A percentile compares a stretch with the other conserved stretches of the same genome.
Conservation (phyloP, 1,139 yeast genomes). For the Geotrichum europaeum region DNA sequence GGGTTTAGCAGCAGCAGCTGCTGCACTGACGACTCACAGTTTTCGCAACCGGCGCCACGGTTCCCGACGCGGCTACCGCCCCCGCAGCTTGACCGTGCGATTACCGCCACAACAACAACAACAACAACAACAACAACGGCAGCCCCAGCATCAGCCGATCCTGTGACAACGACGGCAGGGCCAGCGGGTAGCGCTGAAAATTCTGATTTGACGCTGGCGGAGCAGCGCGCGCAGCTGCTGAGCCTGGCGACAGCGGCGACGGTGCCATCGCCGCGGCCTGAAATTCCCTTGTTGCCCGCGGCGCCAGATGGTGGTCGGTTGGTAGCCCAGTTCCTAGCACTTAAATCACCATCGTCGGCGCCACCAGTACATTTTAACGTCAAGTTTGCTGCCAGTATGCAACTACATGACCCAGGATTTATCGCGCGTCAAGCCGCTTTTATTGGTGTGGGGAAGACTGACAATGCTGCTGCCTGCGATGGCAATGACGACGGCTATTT, state of each 20-base stretch:
- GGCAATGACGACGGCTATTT: not conserved
- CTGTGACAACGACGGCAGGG: too few species aligned
- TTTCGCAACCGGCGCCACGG: not conserved
- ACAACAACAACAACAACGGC: too few species aligned
- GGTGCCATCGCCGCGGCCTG: not conserved
- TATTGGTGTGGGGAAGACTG: not conserved
- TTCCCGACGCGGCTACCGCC: not conserved
- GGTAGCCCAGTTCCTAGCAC: slow-evolving; percentile 2
- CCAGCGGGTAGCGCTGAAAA: not conserved
- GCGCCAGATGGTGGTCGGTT: not conserved
- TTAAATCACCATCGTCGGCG: not conserved
- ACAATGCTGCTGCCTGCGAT: too few species aligned
- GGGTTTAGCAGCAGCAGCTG: too few species aligned
- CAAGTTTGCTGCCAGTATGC: not conserved
- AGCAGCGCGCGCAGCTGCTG: slow-evolving; percentile 5
- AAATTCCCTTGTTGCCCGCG: not conserved
- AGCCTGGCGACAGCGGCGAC: slow-evolving; percentile 2
- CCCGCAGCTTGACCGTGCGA: not conserved
- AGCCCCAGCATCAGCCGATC: too few species aligned
- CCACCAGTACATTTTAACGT: slow-evolving; percentile 6
- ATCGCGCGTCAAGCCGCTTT: not conserved
- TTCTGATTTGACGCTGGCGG: not conserved
- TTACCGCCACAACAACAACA: not conserved
- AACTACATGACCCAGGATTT: slow-evolving; percentile 1
- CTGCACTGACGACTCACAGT: too few species aligned